phyloP scores from a whole-genome alignment of 83 land plant species.

The Picea abies region DNA sequence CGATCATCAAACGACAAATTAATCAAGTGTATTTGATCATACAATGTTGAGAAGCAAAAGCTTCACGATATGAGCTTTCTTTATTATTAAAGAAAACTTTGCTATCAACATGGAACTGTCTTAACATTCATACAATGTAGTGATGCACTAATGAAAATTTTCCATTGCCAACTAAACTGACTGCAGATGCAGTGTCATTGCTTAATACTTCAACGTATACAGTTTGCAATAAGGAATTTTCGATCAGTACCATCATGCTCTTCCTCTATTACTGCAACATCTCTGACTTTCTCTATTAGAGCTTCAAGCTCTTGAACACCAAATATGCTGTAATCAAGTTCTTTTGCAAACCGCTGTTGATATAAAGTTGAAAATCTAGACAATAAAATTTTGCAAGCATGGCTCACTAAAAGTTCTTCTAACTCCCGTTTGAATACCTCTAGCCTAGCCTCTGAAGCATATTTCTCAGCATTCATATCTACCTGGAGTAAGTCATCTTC shows the following conservation, averaged over 20 bases:
- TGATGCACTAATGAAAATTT: too few relatives aligned
- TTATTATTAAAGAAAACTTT: too few relatives aligned
- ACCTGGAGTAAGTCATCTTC: background rate
- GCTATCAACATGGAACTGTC: too few relatives aligned
- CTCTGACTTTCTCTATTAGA: constrained; percentile 70
- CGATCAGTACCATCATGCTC: constrained; percentile 34
- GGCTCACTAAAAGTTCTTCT: constrained; percentile 84
- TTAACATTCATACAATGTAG: too few relatives aligned
- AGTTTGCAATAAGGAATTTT: constrained; percentile 44
- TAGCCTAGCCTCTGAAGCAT: constrained; percentile 28
- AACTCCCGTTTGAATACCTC: constrained; percentile 67
- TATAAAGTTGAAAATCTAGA: constrained; percentile 56
- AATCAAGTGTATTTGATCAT: too few relatives aligned
- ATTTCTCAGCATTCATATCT: constrained; percentile 12
- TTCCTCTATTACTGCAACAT: constrained; percentile 68
- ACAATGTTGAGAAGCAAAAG: too few relatives aligned
- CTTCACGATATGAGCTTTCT: too few relatives aligned
- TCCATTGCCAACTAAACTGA: too few relatives aligned
- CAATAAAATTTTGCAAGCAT: constrained; percentile 54
- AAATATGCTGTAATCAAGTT: constrained; percentile 44
- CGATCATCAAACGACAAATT: too few relatives aligned
- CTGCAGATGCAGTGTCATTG: too few relatives aligned
- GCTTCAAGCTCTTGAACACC: constrained; percentile 68
- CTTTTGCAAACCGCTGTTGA: constrained; percentile 63
- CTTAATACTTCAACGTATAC: background rate